A percentile compares a stretch with the other conserved stretches of the same genome.
These are phyloP conservation scores for Leccinellum luteum DNA, from an alignment of 768 basidiomycete genomes.

Conservation along the genomic window DNA sequence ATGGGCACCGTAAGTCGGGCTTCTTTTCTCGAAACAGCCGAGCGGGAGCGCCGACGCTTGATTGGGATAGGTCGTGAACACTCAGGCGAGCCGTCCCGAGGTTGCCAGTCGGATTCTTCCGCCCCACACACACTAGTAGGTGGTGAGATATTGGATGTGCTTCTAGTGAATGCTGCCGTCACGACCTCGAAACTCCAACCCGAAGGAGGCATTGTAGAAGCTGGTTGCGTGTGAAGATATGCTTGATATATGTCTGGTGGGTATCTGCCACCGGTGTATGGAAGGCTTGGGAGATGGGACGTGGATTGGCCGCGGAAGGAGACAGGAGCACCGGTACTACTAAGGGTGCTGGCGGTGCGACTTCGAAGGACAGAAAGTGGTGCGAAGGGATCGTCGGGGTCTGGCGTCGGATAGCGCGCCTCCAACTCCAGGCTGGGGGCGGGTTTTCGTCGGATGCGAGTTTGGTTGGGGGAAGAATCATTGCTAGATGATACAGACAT, in stretches of 20 bases:
- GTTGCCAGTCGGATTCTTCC: slow-evolving; percentile 13
- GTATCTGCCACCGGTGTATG: slow-evolving; percentile 33
- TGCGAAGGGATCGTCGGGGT: slow-evolving; percentile 69
- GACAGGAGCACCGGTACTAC: slow-evolving; percentile 25
- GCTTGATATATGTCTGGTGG: slow-evolving; percentile 33
- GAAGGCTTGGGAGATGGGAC: slow-evolving; percentile 29
- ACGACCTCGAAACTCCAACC: slow-evolving; percentile 4
- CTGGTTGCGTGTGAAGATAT: slow-evolving; percentile 13
- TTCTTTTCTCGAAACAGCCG: slow-evolving; percentile 33
- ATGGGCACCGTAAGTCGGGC: slow-evolving; percentile 24
- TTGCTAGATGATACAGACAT: slow-evolving; percentile 30
- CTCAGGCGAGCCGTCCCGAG: slow-evolving; percentile 9
- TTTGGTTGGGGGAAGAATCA: slow-evolving; percentile 24
- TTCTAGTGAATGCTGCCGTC: slow-evolving; percentile 24
- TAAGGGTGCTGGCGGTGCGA: slow-evolving; percentile 47
- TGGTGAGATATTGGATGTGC: slow-evolving; percentile 19
- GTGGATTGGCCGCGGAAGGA: slow-evolving; percentile 31
- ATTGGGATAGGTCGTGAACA: slow-evolving; percentile 18
- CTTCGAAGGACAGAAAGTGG: slow-evolving; percentile 64
- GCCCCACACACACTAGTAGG: slow-evolving; percentile 4
- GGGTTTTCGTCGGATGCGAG: slow-evolving; percentile 49
- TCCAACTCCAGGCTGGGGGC: slow-evolving; percentile 51
- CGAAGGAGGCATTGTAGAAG: slow-evolving; percentile 11
- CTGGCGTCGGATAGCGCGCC: slow-evolving; percentile 60
- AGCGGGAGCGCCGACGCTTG: slow-evolving; percentile 34